Evolutionary conservation across 768 basidiomycete genomes (phyloP), one percentile per base, ranked within the genome.

Genomic region (Sporobolomyces roseus): DNA sequence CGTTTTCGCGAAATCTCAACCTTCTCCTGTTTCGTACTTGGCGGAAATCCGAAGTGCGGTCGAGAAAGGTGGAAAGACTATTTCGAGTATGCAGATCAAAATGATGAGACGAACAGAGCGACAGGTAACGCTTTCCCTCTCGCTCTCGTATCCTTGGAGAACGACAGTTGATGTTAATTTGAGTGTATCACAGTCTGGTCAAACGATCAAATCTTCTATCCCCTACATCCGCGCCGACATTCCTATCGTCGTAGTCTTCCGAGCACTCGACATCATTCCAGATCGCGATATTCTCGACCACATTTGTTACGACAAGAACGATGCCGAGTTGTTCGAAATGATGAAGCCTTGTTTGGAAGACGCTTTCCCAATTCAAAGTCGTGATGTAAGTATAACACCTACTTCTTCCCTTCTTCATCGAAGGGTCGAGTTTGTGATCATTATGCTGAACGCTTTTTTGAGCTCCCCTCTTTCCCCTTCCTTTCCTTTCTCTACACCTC

Each of bases 221-320:
- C 96, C 96, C 0, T 98, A 99, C 80, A 97, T 97, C 80, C 93
- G 93, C 74, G 90, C 92, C 68, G 94, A 97, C 78, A 92, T 99
- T 77, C 96, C 96, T 2, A 91, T 99, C 73, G 96, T 96, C 87
- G 91, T 99, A 66, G 91, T 98, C 75, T 99, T 99, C 82, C 90
- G 96, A 74, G 96, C 90, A 7, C 86, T 99, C 52, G 93, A 94
- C 67, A 91, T 99, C 75, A 91, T 97, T 58, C 93, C 96, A 25
- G 96, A 99, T 78, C 87, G 91, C 67, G 96, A 99, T 77, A 94
- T 99, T 65, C 85, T 99, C 71, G 91, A 93, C 78, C 96, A 98
- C 76, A 98, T 99, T 68, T 97, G 93, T 78, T 99, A 97, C 79
- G 94, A 98, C 79, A 87, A 89, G 84, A 89, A 92, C 78, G 96